These are phyloP conservation scores for Debaryomyces nepalensis DNA, from an alignment of 1,139 yeast genomes.

Conservation along the genomic window DNA sequence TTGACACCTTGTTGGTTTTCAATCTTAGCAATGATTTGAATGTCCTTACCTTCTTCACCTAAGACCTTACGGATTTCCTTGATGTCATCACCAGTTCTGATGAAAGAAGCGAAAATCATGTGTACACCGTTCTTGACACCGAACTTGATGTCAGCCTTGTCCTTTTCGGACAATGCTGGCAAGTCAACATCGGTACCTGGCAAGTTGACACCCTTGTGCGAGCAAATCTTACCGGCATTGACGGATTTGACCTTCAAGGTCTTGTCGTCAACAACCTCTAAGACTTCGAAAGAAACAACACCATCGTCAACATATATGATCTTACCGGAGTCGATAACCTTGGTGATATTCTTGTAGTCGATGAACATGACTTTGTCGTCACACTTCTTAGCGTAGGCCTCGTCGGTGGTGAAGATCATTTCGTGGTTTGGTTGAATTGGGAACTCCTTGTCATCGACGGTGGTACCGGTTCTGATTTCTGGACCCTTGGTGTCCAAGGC, in stretches of 20 bases:
- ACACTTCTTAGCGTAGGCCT: slow-evolving; percentile 67
- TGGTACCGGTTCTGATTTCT: slow-evolving; percentile 98
- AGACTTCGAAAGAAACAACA: slow-evolving; percentile 91
- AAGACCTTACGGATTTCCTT: slow-evolving; percentile 87
- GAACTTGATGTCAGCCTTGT: slow-evolving; percentile 83
- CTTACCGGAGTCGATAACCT: slow-evolving; percentile 85
- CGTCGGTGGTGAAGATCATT: slow-evolving; percentile 93
- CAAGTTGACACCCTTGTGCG: slow-evolving; percentile 98
- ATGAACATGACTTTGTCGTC: slow-evolving; percentile 83
- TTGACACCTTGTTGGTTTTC: slow-evolving; percentile 99
- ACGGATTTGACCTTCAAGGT: slow-evolving; percentile 86
- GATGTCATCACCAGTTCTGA: slow-evolving; percentile 92
- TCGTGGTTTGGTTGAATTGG: slow-evolving; percentile 86
- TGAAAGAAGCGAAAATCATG: slow-evolving; percentile 98
- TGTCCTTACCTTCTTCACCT: slow-evolving; percentile 95
- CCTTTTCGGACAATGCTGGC: slow-evolving; percentile 98
- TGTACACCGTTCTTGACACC: slow-evolving; percentile 98
- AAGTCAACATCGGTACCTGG: slow-evolving; percentile 99
- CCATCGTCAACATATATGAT: slow-evolving; percentile 97
- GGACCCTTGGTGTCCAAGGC: slow-evolving; percentile 99
- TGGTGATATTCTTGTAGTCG: slow-evolving; percentile 95
- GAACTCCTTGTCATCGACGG: slow-evolving; percentile 75
- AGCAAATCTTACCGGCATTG: slow-evolving; percentile 93
- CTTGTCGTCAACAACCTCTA: slow-evolving; percentile 74
- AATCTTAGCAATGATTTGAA: slow-evolving; percentile 95